A percentile compares a stretch with the other conserved stretches of the same genome.
Conservation (phyloP, 78 protist species). For the Guillardia theta region DNA sequence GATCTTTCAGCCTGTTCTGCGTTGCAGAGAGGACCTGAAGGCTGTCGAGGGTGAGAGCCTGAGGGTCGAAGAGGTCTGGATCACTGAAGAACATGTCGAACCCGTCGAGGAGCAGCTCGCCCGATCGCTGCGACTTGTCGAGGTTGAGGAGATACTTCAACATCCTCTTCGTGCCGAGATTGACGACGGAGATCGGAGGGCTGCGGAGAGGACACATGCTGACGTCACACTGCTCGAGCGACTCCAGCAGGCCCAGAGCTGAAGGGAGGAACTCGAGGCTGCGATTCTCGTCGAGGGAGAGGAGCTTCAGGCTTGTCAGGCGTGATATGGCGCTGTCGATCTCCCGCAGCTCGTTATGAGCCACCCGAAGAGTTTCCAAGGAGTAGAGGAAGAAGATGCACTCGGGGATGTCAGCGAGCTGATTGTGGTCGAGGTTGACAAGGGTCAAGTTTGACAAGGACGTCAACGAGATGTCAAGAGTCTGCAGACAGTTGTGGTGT, state of each 20-base stretch:
- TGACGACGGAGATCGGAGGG: background rate
- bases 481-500: background rate
- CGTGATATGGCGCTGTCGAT: background rate
- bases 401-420: background rate
- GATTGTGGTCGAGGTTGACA: background rate
- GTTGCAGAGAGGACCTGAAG: background rate
- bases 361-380: background rate
- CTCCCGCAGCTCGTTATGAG: background rate
- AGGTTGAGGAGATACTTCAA: background rate
- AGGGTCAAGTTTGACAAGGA: background rate
- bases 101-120: background rate
- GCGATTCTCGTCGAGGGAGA: background rate
- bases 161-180: background rate
- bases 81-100: background rate
- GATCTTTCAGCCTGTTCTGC: conserved; percentile 15
- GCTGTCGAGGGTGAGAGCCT: background rate
- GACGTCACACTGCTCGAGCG: background rate
- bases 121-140: background rate
- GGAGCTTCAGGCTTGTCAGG: background rate
- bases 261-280: background rate
- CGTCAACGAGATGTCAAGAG: background rate
- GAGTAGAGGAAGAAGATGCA: background rate
- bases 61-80: background rate
- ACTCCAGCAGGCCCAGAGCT: background rate
- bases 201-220: background rate